Base-by-base conservation (phyloP, 768 basidiomycete genomes). In the Tulasnella sp. region DNA sequence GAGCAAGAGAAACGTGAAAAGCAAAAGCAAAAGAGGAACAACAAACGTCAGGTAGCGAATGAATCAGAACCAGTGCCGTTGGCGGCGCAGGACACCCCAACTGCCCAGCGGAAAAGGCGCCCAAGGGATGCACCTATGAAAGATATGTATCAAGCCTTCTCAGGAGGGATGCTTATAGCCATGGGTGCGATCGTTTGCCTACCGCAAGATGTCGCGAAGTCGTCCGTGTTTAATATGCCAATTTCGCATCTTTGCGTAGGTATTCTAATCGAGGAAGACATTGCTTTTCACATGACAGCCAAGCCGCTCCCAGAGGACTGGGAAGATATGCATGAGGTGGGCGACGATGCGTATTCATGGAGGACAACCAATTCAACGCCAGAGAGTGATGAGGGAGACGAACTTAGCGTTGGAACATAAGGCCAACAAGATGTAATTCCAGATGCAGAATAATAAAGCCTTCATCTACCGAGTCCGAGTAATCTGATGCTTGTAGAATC, bases 131-230 rank as follows among this genome's bases (percentile, higher is more conserved):
- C 10, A 56, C 34, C 34, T 38, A 38, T 38, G 43, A 23, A 60
- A 61, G 84, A 86, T 64, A 88, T 89, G 87, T 88, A 88, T 68
- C 85, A 78, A 65, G 74, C 79, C 2, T 74, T 87, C 62, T 83
- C 87, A 64, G 87, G 87, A 3, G 82, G 83, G 9, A 84, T 85
- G 3, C 75, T 88, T 45, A 74, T 88, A 70, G 85, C 80, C 2
- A 75, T 89, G 63, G 85, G 87, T 86, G 32, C 23, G 76, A 71
- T 21, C 17, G 61, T 23, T 34, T 34, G 1, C n/a, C n/a, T n/a
- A n/a, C n/a, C n/a, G n/a, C n/a, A n/a, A n/a, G n/a, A n/a, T n/a
- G n/a, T n/a, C n/a, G n/a, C n/a, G n/a, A n/a, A n/a, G n/a, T n/a
- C n/a, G n/a, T n/a, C n/a, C n/a, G n/a, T n/a, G n/a, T n/a, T n/a